Conservation (phyloP, 2,329 filamentous ascomycete genomes). For the Coniella lustricola region DNA sequence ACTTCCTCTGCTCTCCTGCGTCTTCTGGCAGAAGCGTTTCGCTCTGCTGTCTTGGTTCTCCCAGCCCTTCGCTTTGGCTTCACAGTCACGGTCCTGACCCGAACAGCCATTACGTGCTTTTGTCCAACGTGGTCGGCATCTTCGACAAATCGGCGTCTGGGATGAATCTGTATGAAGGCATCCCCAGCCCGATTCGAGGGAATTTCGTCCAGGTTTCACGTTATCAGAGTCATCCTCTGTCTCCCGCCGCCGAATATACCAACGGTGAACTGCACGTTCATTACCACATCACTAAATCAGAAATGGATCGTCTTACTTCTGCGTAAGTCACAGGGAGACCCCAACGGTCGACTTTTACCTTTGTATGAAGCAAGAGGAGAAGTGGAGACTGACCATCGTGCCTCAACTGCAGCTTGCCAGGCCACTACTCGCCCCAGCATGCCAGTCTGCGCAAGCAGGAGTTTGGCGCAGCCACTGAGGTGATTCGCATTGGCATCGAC, state of each 20-base stretch:
- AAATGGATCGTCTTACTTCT: conserved; percentile 41
- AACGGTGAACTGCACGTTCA: conserved; percentile 37
- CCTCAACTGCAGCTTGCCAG: conserved; percentile 17
- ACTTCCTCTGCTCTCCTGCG: too few species aligned
- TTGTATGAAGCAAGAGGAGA: too few species aligned
- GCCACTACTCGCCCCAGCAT: conserved; percentile 9
- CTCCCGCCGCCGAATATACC: conserved; percentile 28
- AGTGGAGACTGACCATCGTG: not conserved
- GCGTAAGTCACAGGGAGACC: conserved; percentile 33
- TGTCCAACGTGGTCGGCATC: not conserved
- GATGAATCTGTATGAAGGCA: conserved; percentile 13
- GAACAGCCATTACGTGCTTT: not conserved
- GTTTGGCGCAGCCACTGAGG: conserved; percentile 1
- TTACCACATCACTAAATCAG: conserved; percentile 41
- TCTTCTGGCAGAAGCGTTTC: too few species aligned
- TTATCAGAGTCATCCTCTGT: conserved; percentile 24
- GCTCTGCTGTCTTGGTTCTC: too few species aligned
- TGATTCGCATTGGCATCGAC: conserved; percentile 5
- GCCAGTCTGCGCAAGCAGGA: not conserved
- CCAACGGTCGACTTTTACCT: too few species aligned
- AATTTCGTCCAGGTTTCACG: conserved; percentile 32
- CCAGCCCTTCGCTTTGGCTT: not conserved
- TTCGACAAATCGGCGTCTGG: not conserved
- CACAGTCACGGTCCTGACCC: not conserved
- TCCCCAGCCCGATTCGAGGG: conserved; percentile 27